Base-by-base conservation (phyloP, 1,139 yeast species). In the Candida sanyaensis region DNA sequence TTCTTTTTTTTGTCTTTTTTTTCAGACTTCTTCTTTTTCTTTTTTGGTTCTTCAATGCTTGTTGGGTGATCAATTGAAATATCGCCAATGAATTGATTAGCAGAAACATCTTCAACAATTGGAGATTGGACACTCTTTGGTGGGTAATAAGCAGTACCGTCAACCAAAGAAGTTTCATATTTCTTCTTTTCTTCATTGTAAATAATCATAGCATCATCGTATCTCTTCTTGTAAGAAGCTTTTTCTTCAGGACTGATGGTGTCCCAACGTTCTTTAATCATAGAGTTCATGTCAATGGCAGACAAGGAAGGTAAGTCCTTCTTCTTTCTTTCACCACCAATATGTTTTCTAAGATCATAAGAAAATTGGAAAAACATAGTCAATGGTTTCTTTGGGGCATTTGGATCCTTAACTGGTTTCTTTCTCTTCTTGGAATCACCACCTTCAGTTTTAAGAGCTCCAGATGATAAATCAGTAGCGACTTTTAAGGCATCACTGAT, bases 301-400 rank as follows among this genome's bases (percentile, higher is more conserved):
- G 85, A 75, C 55, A 86, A 73, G 6, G 90, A 80, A 13, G 86
- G 78, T 53, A 80, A 74, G 31, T 86, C 85, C 49, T 76, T 73
- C 44, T 73, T 70, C 50, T 71, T 75, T 63, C 95, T 78, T 55
- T 87, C 90, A 51, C 83, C 84, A 52, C 86, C 82, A 54, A 90
- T 69, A 43, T 63, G 61, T 51, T 83, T 86, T 61, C 92, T 80
- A 51, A 82, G 75, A 57, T 80, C 80, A 57, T 84, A 84, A 38
- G 86, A 80, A 64, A 82, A 90, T 37, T 92, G 86, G 67, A 90
- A 88, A 71, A 84, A 90, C 49, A 88, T 87, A 34, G 97, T 89
- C 61, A 88, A 71, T 24, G 86, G 86, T 61, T 80, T 81, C 67
- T 79, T 81, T 43, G 86, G 86, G 40, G 86, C 86, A 56, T 79